Evolutionary conservation across 306 rosid species (phyloP), one percentile per base, ranked within the genome.

Genomic region (Sicyos baderoa): DNA sequence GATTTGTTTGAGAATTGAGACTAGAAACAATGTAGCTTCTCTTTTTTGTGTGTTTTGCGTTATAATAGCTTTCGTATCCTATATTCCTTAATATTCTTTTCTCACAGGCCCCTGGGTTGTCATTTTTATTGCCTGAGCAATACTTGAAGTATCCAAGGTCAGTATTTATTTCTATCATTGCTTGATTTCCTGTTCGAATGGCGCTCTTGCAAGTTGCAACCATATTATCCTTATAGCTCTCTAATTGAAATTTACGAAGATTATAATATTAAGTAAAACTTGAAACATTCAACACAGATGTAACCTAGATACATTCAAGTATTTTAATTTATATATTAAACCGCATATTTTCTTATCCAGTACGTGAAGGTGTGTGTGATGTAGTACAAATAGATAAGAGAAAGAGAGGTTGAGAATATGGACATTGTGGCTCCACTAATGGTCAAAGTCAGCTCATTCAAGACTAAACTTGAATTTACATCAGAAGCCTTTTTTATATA

Each of bases 101-200:
- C 64, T 23, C 14, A 47, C 89, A 89, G 98, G 95, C 98, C 54
- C 96, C 93, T 1, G 98, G 98, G n/a, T 75, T 92, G 72, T 88
- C 96, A 25, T 92, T 92, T 81, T 78, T 92, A 68, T 83, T 89
- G 84, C 98, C 98, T 0, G 76, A 66, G 77, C 95, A 87, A 71
- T 89, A 80, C 81, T 2, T 55, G 76, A 85, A 80, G 74, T 89
- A 89, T 78, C 95, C 98, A 68, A 83, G 98, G 96, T 88, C 56
- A 80, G 87, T 80, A 58, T 9, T 40, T 32, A 40, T 35, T 61
- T 23, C 67, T 14, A 29, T 14, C 44, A 35, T 32, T 61, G 17
- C 68, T 62, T 35, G 23, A 4, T 62, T 40, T n/a, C n/a, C 29
- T 11, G 16, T 19, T 40, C 19, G 50, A 21, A 17, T 47, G 16